These are phyloP conservation scores for Amphirosellinia nigrospora DNA, from an alignment of 495 filamentous ascomycete genomes.

Conservation along the genomic window DNA sequence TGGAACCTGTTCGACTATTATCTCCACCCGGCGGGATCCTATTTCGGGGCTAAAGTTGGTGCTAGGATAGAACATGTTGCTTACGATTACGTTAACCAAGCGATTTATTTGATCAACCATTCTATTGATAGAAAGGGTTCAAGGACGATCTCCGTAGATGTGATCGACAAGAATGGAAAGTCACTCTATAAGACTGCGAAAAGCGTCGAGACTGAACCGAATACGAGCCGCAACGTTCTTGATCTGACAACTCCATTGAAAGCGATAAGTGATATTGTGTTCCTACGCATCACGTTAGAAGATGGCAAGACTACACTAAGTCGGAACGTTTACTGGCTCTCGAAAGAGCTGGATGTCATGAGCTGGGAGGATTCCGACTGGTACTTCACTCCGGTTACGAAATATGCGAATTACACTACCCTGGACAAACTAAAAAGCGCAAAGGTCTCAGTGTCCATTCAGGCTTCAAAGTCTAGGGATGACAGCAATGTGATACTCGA, in stretches of 20 bases:
- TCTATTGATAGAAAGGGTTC: constrained; percentile 48
- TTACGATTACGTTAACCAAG: constrained; percentile 56
- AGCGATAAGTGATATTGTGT: constrained; percentile 52
- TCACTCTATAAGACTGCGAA: constrained; percentile 40
- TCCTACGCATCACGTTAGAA: constrained; percentile 57
- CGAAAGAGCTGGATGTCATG: constrained; percentile 54
- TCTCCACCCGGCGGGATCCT: constrained; percentile 61
- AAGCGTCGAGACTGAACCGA: constrained; percentile 41
- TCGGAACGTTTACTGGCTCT: constrained; percentile 69
- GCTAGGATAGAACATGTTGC: constrained; percentile 61
- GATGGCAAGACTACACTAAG: constrained; percentile 48
- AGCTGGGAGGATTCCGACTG: constrained; percentile 64
- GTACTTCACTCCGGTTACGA: constrained; percentile 63
- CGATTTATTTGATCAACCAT: constrained; percentile 63
- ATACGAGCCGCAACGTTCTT: constrained; percentile 43
- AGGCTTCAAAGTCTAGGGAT: neutral
- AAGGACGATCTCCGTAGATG: constrained; percentile 53
- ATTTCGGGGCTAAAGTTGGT: constrained; percentile 64
- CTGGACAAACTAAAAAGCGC: constrained; percentile 50
- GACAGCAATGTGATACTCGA: constrained; percentile 49
- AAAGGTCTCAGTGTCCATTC: constrained; percentile 40
- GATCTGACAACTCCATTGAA: constrained; percentile 42
- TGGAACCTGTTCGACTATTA: constrained; percentile 74
- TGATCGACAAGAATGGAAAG: constrained; percentile 56
- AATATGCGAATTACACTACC: constrained; percentile 59